phyloP scores from a whole-genome alignment of 805 yeast genomes.

The Candida khao-thaluensis region DNA sequence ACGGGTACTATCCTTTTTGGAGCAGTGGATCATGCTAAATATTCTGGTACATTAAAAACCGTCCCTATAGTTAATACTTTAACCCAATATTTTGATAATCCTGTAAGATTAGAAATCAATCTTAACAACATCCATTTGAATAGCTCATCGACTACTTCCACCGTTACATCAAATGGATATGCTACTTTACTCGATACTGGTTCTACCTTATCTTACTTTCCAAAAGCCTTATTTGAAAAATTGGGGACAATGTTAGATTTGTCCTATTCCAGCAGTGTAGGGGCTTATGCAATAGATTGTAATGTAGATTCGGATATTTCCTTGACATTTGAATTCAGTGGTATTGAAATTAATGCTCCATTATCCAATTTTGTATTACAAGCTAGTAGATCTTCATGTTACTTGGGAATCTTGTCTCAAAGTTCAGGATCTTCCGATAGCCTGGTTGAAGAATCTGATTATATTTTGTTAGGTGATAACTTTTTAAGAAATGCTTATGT shows the following conservation, averaged over 20 bases:
- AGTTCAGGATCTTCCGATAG: neutral
- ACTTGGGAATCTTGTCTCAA: slow-evolving; percentile 27
- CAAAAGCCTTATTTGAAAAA: slow-evolving; percentile 30
- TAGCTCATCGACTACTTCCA: slow-evolving; percentile 11
- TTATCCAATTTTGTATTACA: slow-evolving; percentile 27
- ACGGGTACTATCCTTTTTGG: slow-evolving; percentile 42
- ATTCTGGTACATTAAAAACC: slow-evolving; percentile 31
- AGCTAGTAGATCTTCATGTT: slow-evolving; percentile 20
- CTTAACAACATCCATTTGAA: slow-evolving; percentile 35
- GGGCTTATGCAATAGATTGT: slow-evolving; percentile 51
- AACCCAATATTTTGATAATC: slow-evolving; percentile 23
- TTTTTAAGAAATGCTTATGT: slow-evolving; percentile 63
- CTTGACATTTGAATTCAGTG: slow-evolving; percentile 54
- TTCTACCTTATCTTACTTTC: slow-evolving; percentile 43
- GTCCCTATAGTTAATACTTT: slow-evolving; percentile 39
- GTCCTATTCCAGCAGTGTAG: slow-evolving; percentile 35
- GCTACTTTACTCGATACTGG: slow-evolving; percentile 37
- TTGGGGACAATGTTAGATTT: slow-evolving; percentile 43
- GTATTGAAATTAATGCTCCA: slow-evolving; percentile 54
- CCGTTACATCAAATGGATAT: slow-evolving; percentile 19
- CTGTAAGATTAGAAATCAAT: slow-evolving; percentile 51
- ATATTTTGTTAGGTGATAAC: slow-evolving; percentile 59
- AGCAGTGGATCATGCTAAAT: slow-evolving; percentile 44
- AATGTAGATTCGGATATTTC: slow-evolving; percentile 17
- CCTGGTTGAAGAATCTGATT: slow-evolving; percentile 3